Conservation (phyloP, 148 eudicot species). For the Beta vulgaris region DNA sequence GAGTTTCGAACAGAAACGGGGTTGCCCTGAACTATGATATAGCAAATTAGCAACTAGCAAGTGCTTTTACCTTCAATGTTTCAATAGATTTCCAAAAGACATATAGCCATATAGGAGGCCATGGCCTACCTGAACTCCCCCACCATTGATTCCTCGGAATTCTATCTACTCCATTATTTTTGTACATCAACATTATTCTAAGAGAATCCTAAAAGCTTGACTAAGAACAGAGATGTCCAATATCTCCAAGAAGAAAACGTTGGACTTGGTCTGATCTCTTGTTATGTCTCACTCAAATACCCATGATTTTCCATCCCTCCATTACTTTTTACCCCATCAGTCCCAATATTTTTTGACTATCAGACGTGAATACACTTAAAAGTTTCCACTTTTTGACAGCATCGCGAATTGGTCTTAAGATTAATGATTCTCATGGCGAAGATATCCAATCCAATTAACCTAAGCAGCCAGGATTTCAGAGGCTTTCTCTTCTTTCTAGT, state of each 20-base stretch:
- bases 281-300: too few relatives aligned
- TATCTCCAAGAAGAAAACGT: constrained; percentile 1
- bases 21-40: too few relatives aligned
- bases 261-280: constrained; percentile 2
- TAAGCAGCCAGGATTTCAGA: background rate
- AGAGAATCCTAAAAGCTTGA: constrained; percentile 24
- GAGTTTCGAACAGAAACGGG: too few relatives aligned
- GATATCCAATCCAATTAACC: background rate
- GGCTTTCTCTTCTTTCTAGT: background rate
- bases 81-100: too few relatives aligned
- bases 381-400: too few relatives aligned
- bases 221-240: background rate
- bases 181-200: constrained; percentile 25
- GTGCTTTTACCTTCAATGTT: too few relatives aligned
- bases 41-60: too few relatives aligned
- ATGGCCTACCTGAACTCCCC: too few relatives aligned
- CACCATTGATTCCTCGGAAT: background rate
- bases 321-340: background rate
- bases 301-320: background rate
- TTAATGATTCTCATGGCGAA: background rate
- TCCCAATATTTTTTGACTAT: too few relatives aligned
- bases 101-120: too few relatives aligned
- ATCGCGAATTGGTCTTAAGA: constrained; percentile 6
- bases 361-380: too few relatives aligned
- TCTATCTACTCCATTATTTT: background rate